Percentiles rank a stretch among this genome's conserved stretches.
Conservation (phyloP, 495 filamentous ascomycete genomes). For the Aspergillus sclerotioniger region DNA sequence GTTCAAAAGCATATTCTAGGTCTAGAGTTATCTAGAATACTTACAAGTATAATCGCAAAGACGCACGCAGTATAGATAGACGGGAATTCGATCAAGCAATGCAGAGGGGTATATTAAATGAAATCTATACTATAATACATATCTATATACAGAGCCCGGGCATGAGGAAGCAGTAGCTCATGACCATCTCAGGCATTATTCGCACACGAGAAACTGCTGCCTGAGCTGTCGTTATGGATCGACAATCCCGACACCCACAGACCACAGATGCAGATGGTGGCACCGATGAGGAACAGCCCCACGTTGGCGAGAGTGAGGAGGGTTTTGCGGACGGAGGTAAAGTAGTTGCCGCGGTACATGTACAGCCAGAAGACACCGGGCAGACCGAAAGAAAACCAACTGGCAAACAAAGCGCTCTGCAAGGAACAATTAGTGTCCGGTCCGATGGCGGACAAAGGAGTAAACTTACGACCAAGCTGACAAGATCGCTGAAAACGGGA, state of each 20-base stretch:
- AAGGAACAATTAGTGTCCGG: background rate
- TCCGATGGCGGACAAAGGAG: background rate
- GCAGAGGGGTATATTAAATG: background rate
- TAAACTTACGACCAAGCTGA: conserved; percentile 43
- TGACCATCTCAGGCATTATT: conserved; percentile 6
- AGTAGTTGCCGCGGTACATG: conserved; percentile 35
- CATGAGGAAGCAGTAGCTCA: background rate
- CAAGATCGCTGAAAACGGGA: conserved; percentile 66
- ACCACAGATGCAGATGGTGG: conserved; percentile 2
- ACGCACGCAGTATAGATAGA: too few species aligned
- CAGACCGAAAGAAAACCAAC: conserved; percentile 44
- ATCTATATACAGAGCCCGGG: background rate
- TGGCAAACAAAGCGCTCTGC: conserved; percentile 11
- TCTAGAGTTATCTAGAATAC: conserved; percentile 10
- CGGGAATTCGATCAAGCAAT: too few species aligned
- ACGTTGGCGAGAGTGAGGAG: conserved; percentile 34
- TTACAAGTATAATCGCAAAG: conserved; percentile 22
- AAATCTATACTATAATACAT: conserved; percentile 5
- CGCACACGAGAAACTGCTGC: conserved; percentile 17
- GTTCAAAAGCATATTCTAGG: too few species aligned
- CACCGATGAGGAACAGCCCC: conserved; percentile 31
- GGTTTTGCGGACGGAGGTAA: conserved; percentile 31
- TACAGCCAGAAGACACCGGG: conserved; percentile 45
- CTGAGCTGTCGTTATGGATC: conserved; percentile 10
- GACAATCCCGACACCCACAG: conserved; percentile 16